Evolutionary conservation across 768 basidiomycete genomes (phyloP).

Genomic region (Amanita brunnescens): DNA sequence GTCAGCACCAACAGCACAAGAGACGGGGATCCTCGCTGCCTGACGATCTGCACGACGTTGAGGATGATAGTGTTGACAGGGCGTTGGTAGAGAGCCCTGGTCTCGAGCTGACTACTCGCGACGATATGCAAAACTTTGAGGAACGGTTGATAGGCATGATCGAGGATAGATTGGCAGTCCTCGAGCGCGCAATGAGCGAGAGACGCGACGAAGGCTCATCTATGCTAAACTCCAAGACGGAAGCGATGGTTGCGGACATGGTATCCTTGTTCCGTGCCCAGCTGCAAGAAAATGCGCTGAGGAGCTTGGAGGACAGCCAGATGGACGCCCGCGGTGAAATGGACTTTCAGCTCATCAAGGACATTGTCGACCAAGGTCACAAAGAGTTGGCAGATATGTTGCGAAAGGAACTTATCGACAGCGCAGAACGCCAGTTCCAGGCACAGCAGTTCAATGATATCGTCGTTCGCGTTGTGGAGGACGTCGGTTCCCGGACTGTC

Average conservation of each 20-base stretch:
- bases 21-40: constrained; percentile 53
- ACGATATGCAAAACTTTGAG: constrained; percentile 55
- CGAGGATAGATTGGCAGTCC: constrained; percentile 56
- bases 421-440: constrained; percentile 34
- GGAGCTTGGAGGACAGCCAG: constrained; percentile 50
- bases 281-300: constrained; percentile 51
- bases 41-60: constrained; percentile 40
- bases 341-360: constrained; percentile 69
- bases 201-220: constrained; percentile 10
- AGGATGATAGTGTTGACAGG: constrained; percentile 25
- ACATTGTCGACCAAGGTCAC: constrained; percentile 60
- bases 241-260: constrained; percentile 58
- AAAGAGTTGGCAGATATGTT: constrained; percentile 48
- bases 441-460: constrained; percentile 13
- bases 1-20: constrained; percentile 19
- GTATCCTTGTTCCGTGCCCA: constrained; percentile 61
- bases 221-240: constrained; percentile 36
- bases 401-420: constrained; percentile 48
- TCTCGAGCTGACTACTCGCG: constrained; percentile 35
- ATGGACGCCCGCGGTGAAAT: constrained; percentile 70
- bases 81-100: constrained; percentile 3
- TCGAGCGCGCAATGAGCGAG: constrained; percentile 32
- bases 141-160: constrained; percentile 53
- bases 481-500: constrained; percentile 47
- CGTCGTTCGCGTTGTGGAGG: constrained; percentile 43